These are phyloP conservation scores for Termitomyces sp. DNA, from an alignment of 768 basidiomycete genomes.

Conservation along the genomic window DNA sequence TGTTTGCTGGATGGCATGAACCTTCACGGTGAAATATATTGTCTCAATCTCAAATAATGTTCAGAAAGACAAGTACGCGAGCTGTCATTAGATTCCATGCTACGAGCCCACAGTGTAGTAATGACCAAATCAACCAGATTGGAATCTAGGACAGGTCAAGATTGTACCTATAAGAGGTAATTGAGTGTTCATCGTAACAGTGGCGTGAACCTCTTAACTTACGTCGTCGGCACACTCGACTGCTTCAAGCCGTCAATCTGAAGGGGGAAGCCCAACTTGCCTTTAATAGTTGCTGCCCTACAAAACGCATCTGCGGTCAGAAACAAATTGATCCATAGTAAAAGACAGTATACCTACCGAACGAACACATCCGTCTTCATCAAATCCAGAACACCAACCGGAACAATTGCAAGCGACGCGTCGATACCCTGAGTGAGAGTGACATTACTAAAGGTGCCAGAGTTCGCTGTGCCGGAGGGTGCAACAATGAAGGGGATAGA, in stretches of 20 bases:
- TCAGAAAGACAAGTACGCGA: too few species aligned
- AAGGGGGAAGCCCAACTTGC: conserved; percentile 31
- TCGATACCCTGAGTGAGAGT: conserved; percentile 48
- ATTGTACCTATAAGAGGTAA: background rate
- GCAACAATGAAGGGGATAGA: conserved; percentile 46
- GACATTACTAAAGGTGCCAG: conserved; percentile 54
- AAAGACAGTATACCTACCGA: conserved; percentile 24
- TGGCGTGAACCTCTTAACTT: conserved; percentile 10
- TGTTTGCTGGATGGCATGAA: too few species aligned
- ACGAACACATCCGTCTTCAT: conserved; percentile 31
- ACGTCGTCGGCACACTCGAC: conserved; percentile 30
- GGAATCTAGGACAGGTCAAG: background rate
- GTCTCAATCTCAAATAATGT: too few species aligned
- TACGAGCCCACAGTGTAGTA: background rate
- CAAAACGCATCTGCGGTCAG: background rate
- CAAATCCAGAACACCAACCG: conserved; percentile 51
- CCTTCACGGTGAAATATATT: too few species aligned
- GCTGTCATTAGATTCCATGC: too few species aligned
- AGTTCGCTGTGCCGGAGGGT: conserved; percentile 48
- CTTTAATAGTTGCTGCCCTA: conserved; percentile 28
- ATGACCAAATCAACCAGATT: background rate
- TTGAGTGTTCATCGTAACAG: background rate
- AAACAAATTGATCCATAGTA: background rate
- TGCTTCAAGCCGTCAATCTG: conserved; percentile 32
- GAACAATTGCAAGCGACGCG: conserved; percentile 50